phyloP scores from a whole-genome alignment of 495 filamentous ascomycete genomes.

The Aspergillus cavernicola region DNA sequence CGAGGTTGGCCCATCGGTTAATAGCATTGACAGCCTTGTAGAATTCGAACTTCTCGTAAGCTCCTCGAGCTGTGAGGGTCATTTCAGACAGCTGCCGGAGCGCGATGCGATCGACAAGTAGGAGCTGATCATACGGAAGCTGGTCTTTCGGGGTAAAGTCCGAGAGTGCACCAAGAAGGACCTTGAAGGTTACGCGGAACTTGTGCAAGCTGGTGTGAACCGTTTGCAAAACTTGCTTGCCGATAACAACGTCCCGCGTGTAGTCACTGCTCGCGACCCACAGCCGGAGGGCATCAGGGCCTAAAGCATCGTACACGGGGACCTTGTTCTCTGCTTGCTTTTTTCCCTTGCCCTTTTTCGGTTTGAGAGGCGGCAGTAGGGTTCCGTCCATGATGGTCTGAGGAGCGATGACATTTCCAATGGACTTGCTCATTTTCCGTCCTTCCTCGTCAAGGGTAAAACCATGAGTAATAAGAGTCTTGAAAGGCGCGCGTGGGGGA shows the following conservation, averaged over 20 bases:
- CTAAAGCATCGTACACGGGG: constrained; percentile 56
- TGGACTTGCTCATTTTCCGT: constrained; percentile 97
- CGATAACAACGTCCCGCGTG: constrained; percentile 78
- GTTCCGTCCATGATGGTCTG: constrained; percentile 79
- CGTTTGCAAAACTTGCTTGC: constrained; percentile 66
- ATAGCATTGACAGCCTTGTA: constrained; percentile 69
- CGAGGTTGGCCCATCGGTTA: constrained; percentile 72
- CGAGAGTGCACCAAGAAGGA: constrained; percentile 75
- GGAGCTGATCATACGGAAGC: constrained; percentile 40
- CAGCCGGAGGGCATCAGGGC: constrained; percentile 81
- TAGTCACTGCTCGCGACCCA: constrained; percentile 94
- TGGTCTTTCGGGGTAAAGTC: constrained; percentile 47
- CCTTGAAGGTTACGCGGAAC: constrained; percentile 81
- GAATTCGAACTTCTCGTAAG: constrained; percentile 74
- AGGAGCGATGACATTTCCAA: constrained; percentile 85
- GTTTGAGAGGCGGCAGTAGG: constrained; percentile 57
- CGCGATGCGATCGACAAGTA: constrained; percentile 67
- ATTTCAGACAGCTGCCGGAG: constrained; percentile 66
- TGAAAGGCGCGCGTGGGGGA: constrained; percentile 62
- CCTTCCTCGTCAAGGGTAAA: constrained; percentile 87
- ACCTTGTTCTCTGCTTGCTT: constrained; percentile 44
- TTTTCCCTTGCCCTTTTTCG: constrained; percentile 50
- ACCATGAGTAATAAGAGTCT: constrained; percentile 85
- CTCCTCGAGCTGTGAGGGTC: constrained; percentile 52
- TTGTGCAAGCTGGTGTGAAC: constrained; percentile 76